Percentiles rank a stretch among this genome's conserved stretches.
Conservation (phyloP, 2,329 filamentous ascomycete species). For the Alternaria solani region DNA sequence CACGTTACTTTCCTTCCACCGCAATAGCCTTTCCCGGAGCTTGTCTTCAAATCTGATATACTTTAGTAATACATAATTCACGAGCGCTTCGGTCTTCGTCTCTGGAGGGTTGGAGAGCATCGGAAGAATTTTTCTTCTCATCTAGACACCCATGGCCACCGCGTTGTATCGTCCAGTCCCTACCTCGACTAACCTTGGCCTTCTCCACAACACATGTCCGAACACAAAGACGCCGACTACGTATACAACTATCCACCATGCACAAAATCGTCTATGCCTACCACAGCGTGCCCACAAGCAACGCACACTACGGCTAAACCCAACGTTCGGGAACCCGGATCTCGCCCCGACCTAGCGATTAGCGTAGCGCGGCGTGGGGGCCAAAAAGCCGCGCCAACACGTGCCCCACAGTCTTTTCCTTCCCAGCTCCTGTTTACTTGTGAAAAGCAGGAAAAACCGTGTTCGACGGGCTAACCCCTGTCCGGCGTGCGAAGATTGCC, state of each 20-base stretch:
- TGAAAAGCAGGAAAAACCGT: not conserved
- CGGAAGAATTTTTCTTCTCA: not conserved
- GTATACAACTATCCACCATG: not conserved
- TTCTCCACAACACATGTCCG: not conserved
- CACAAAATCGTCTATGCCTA: not conserved
- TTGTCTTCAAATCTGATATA: not conserved
- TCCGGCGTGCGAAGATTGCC: slow-evolving; percentile 11
- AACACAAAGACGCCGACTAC: not conserved
- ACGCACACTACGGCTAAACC: not conserved
- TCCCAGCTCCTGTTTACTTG: not conserved
- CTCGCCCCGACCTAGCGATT: slow-evolving; percentile 5
- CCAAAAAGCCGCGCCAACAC: slow-evolving; percentile 7
- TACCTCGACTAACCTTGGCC: not conserved
- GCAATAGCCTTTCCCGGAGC: not conserved
- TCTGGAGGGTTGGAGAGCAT: not conserved
- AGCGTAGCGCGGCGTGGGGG: slow-evolving; percentile 7
- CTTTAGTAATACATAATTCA: not conserved
- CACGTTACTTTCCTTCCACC: not conserved
- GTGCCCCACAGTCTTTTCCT: not conserved
- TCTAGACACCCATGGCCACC: not conserved
- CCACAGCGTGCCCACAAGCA: not conserved
- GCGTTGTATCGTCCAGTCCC: not conserved
- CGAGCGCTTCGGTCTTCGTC: not conserved
- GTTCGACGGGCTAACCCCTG: slow-evolving; percentile 7
- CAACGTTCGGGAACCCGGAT: slow-evolving; percentile 12